Conservation (phyloP, 306 rosid genomes). For the Arachis stenosperma region DNA sequence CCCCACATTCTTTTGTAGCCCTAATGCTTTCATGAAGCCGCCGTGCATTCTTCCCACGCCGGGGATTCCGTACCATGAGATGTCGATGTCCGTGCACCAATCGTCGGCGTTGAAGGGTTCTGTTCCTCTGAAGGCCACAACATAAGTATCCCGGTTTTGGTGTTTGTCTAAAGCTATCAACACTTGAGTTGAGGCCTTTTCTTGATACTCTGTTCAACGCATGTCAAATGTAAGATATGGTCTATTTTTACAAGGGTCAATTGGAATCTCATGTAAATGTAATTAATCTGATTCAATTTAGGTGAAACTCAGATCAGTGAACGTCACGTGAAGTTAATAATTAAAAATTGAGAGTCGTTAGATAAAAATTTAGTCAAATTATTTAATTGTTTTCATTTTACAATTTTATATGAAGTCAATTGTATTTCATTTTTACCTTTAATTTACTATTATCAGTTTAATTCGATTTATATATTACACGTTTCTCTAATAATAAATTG, state of each 20-base stretch:
- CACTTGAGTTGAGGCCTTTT: constrained; percentile 55
- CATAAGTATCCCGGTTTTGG: constrained; percentile 38
- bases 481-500: too few species aligned
- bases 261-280: too few species aligned
- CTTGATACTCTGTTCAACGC: constrained; percentile 51
- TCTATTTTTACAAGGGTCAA: too few species aligned
- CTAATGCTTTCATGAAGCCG: constrained; percentile 75
- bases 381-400: fast-evolving
- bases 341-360: too few species aligned
- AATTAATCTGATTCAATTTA: too few species aligned
- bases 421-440: too few species aligned
- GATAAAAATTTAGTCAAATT: too few species aligned
- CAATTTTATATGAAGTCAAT: too few species aligned
- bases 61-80: constrained; percentile 63
- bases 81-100: constrained; percentile 62
- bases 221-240: background rate
- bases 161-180: constrained; percentile 51
- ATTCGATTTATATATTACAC: too few species aligned
- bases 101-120: constrained; percentile 64
- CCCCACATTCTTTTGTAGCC: constrained; percentile 45
- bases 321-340: too few species aligned
- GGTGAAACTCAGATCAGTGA: too few species aligned
- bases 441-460: too few species aligned
- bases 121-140: constrained; percentile 73
- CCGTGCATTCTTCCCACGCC: constrained; percentile 58